Conservation (phyloP, 306 rosid genomes). For the Corylus heterophylla region DNA sequence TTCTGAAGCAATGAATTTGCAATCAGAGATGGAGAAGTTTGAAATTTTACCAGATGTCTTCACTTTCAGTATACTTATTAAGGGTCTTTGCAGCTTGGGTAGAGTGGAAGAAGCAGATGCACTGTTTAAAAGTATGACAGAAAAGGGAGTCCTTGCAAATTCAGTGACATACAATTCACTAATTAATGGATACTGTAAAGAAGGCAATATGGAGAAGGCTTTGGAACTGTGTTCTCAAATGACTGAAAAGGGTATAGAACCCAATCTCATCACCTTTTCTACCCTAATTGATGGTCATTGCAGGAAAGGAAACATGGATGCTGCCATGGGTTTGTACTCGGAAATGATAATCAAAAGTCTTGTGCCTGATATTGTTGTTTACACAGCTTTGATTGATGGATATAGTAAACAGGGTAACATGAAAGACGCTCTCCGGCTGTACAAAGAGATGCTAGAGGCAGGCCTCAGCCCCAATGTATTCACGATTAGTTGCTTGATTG, state of each 20-base stretch:
- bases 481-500: constrained; percentile 59
- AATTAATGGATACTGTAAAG: constrained; percentile 61
- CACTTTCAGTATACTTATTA: constrained; percentile 64
- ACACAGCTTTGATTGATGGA: constrained; percentile 73
- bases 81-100: constrained; percentile 42
- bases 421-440: constrained; percentile 53
- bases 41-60: constrained; percentile 45
- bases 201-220: constrained; percentile 58
- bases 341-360: constrained; percentile 67
- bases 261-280: constrained; percentile 57
- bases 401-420: constrained; percentile 54
- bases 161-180: constrained; percentile 59
- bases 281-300: constrained; percentile 67
- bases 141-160: constrained; percentile 43
- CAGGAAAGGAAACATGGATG: constrained; percentile 51
- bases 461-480: constrained; percentile 54
- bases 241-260: constrained; percentile 55
- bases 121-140: constrained; percentile 45
- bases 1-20: constrained; percentile 47
- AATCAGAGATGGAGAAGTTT: constrained; percentile 49
- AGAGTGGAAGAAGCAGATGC: constrained; percentile 52
- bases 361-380: constrained; percentile 60
- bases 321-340: constrained; percentile 58
- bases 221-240: constrained; percentile 64
- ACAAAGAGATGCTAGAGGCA: constrained; percentile 52